These are phyloP conservation scores for Paragyromitra xinjiangensis DNA, from an alignment of 495 filamentous ascomycete species.

Conservation along the genomic window DNA sequence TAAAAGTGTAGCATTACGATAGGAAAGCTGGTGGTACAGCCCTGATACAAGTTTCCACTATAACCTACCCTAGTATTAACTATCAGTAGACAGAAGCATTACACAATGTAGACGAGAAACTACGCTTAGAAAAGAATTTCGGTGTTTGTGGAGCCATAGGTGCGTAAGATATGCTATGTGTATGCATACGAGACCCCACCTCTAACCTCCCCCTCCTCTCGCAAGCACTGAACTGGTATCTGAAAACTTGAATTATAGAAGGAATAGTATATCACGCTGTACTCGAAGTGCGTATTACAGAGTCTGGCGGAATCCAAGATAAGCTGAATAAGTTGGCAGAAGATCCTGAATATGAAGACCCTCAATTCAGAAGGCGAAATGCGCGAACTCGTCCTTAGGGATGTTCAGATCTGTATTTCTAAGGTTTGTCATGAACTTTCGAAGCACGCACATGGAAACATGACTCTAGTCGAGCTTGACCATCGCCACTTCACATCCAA, in stretches of 20 bases:
- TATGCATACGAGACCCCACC: background rate
- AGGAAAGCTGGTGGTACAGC: background rate
- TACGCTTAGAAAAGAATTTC: background rate
- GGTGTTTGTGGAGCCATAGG: background rate
- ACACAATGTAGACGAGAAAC: background rate
- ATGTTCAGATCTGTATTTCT: background rate
- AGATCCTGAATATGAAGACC: background rate
- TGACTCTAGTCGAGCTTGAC: background rate
- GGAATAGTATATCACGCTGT: background rate
- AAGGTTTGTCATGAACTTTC: conserved; percentile 9
- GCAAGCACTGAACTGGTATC: background rate
- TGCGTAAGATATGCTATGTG: background rate
- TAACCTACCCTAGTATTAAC: background rate
- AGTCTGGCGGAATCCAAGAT: background rate
- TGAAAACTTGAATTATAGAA: background rate
- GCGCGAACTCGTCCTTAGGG: background rate
- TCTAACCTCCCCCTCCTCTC: background rate
- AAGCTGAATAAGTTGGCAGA: background rate
- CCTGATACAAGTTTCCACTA: background rate
- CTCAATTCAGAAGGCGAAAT: background rate
- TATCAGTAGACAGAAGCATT: background rate
- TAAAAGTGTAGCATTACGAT: background rate
- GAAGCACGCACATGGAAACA: conserved; percentile 9
- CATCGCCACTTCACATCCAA: background rate
- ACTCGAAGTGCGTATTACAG: background rate